phyloP scores from a whole-genome alignment of 2,329 filamentous ascomycete species.

The Fusarium sarcochroum region DNA sequence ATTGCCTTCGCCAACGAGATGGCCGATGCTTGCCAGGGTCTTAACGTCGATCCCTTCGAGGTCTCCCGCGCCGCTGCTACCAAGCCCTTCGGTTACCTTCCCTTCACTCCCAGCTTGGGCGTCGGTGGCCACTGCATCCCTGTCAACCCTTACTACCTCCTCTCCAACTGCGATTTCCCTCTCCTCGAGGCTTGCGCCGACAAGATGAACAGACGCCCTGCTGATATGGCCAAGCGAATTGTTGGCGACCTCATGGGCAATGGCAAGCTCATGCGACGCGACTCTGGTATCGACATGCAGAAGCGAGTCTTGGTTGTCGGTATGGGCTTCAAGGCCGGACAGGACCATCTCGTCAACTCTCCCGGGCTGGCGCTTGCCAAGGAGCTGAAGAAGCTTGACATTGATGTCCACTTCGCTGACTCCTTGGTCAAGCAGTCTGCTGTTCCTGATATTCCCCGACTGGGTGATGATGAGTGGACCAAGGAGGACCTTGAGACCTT shows the following conservation, averaged over 20 bases:
- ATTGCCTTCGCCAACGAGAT: slow-evolving; percentile 70
- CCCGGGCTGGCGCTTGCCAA: slow-evolving; percentile 32
- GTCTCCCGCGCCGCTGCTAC: slow-evolving; percentile 62
- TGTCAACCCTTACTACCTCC: slow-evolving; percentile 67
- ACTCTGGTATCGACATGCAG: slow-evolving; percentile 20
- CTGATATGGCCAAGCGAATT: slow-evolving; percentile 24
- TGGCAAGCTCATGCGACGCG: slow-evolving; percentile 7
- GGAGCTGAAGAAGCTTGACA: slow-evolving; percentile 27
- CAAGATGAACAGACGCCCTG: slow-evolving; percentile 59
- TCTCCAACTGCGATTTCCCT: slow-evolving; percentile 62
- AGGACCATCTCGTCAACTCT: slow-evolving; percentile 43
- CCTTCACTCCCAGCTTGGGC: slow-evolving; percentile 62
- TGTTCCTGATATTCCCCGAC: slow-evolving; percentile 28
- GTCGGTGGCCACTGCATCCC: slow-evolving; percentile 70
- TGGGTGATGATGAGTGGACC: slow-evolving; percentile 36
- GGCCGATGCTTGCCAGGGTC: slow-evolving; percentile 62
- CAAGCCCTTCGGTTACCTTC: slow-evolving; percentile 67
- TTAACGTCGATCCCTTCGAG: slow-evolving; percentile 64
- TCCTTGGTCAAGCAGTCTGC: slow-evolving; percentile 36
- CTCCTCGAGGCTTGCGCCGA: slow-evolving; percentile 60
- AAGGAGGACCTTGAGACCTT: slow-evolving; percentile 34
- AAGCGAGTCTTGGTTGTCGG: slow-evolving; percentile 40
- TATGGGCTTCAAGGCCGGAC: slow-evolving; percentile 44
- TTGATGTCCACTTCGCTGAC: slow-evolving; percentile 41
- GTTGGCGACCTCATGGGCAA: not conserved